A percentile compares a stretch with the other conserved stretches of the same genome.
These are phyloP conservation scores for Inga oerstediana DNA, from an alignment of 306 rosid genomes.

Conservation along the genomic window DNA sequence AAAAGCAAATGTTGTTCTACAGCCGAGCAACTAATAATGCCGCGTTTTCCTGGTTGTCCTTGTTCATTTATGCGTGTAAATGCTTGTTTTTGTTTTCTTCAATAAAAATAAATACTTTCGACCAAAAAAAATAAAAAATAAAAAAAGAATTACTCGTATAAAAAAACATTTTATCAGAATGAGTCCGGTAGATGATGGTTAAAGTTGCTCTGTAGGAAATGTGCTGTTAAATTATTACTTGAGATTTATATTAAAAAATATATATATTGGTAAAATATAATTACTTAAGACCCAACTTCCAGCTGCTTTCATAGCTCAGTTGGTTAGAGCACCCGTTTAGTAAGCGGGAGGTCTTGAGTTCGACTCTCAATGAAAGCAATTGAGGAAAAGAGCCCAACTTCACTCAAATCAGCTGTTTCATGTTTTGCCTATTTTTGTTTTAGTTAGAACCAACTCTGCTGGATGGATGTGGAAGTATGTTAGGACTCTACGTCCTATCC, in stretches of 20 bases:
- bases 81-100: no score
- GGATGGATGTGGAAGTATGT: background rate
- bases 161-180: background rate
- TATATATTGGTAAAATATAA: no score
- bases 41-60: background rate
- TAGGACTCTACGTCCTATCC: no score
- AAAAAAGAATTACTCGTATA: background rate
- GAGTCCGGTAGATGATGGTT: no score
- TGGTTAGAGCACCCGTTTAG: conserved; percentile 90
- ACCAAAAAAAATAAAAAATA: no score
- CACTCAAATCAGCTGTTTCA: background rate
- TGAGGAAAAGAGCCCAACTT: no score
- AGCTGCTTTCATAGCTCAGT: conserved; percentile 73
- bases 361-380: conserved; percentile 71
- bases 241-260: no score
- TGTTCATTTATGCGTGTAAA: background rate
- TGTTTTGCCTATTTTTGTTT: background rate
- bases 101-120: background rate
- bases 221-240: no score
- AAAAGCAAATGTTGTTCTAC: background rate
- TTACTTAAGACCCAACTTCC: no score
- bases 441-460: background rate
- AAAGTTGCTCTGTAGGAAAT: no score
- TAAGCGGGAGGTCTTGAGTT: conserved; percentile 92
- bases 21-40: background rate